Base-by-base conservation (phyloP, 805 yeast genomes). In the Starmerella ratchasimensis region DNA sequence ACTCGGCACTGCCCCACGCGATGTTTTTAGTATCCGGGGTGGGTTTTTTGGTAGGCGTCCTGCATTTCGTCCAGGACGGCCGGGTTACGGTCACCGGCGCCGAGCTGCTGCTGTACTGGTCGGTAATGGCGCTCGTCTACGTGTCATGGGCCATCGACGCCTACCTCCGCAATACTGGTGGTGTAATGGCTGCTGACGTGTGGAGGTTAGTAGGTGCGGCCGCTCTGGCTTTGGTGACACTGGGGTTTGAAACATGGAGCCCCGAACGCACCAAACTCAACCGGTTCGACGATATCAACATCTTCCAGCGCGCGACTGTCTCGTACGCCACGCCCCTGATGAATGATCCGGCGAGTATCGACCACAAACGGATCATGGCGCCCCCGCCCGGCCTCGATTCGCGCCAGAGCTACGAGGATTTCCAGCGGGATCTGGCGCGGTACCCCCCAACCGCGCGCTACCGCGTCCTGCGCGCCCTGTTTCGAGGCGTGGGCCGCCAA, bases 61-160 rank as follows among this genome's bases (percentile, higher is more conserved):
- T 46, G 11, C 46, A 45, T 18, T 24, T 20, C 28, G 41, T 45
- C n/a, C 50, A 51, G 37, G 55, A 51, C 29, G 55, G 55, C 28
- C 45, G 53, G 7, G 52, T 50, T 1, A 28, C 31, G 9, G 52
- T 51, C 1, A 39, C 45, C 35, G 28, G 42, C 15, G 27, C 47
- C 9, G 52, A 48, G 26, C 22, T 48, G 7, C 43, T 50, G 9
- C 32, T 48, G 10, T 51, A 48, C 42, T 51, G 54, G 53, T 25
- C 37, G 10, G 40, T 37, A 4, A 31, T 42, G 36, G 24, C 38
- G 7, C 33, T 40, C 8, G 39, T 44, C 13, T 38, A 46, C n/a
- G 10, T 29, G 8, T 24, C 45, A 9, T 28, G 34, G 5, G 47
- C 51, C 2, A 16, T 48, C 2, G 46, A 51, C 28, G 45, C 40